phyloP scores from a whole-genome alignment of 352 stramenopile genomes.

The Hyaloperonospora arabidopsidis region DNA sequence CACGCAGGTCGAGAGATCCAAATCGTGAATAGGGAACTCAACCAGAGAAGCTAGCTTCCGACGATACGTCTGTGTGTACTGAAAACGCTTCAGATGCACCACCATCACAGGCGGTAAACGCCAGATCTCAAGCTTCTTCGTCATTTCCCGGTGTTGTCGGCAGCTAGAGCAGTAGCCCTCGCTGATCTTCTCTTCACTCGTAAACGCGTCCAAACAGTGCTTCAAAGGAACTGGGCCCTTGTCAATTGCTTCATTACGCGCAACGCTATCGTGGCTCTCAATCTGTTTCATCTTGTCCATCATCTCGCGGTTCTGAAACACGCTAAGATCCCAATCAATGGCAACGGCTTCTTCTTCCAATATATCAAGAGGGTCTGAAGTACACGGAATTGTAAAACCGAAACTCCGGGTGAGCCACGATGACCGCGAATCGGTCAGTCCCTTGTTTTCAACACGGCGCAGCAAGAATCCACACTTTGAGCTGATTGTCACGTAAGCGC shows the following conservation, averaged over 20 bases:
- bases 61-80: constrained; percentile 92
- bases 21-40: constrained; percentile 91
- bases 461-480: constrained; percentile 70
- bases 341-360: constrained; percentile 82
- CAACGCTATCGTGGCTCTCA: constrained; percentile 71
- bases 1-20: constrained; percentile 91
- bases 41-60: constrained; percentile 88
- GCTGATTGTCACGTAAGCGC: constrained; percentile 22
- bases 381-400: constrained; percentile 75
- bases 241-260: constrained; percentile 80
- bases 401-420: constrained; percentile 77
- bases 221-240: constrained; percentile 79
- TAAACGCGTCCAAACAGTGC: constrained; percentile 82
- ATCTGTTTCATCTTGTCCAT: constrained; percentile 85
- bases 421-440: constrained; percentile 68
- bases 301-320: constrained; percentile 76
- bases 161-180: constrained; percentile 96
- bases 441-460: constrained; percentile 78
- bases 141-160: constrained; percentile 92
- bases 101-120: constrained; percentile 95
- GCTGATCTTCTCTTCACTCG: constrained; percentile 79
- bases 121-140: constrained; percentile 98
- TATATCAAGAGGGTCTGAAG: constrained; percentile 59
- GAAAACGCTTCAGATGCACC: constrained; percentile 98
- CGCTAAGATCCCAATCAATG: constrained; percentile 79